Percentiles rank a stretch among this genome's conserved stretches.
Conservation (phyloP, 108 stramenopile species). For the Epithemia pelagica region DNA sequence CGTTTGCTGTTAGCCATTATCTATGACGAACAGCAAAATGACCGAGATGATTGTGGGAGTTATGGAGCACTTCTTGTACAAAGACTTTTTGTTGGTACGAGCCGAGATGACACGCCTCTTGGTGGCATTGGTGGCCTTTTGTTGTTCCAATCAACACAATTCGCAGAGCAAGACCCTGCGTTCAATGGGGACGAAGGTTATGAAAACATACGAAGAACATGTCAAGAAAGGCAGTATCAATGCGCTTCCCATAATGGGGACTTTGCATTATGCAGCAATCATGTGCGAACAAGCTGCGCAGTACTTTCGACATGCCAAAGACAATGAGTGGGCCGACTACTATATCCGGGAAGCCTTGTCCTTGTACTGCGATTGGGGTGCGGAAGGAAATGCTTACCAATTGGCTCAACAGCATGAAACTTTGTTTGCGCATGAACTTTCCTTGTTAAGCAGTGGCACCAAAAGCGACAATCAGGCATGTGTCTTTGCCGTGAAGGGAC, state of each 20-base stretch:
- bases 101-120: not conserved
- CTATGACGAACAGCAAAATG: constrained; percentile 15
- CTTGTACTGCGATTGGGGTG: constrained; percentile 35
- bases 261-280: constrained; percentile 27
- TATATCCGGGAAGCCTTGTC: constrained; percentile 16
- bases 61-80: constrained; percentile 5
- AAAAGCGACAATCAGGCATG: no score
- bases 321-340: constrained; percentile 18
- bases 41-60: constrained; percentile 11
- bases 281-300: constrained; percentile 26
- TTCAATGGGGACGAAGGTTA: constrained; percentile 14
- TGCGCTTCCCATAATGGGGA: constrained; percentile 19
- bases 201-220: constrained; percentile 6
- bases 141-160: not conserved
- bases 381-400: constrained; percentile 19
- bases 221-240: constrained; percentile 19
- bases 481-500: no score
- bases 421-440: no score
- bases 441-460: no score
- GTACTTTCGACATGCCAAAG: constrained; percentile 12
- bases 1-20: constrained; percentile 18
- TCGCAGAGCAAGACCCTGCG: not conserved
- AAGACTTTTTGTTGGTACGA: constrained; percentile 8
- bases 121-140: constrained; percentile 16
- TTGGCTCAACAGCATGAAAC: no score